phyloP scores from a whole-genome alignment of 1,139 yeast species.

The Kodamaea anthophila region DNA sequence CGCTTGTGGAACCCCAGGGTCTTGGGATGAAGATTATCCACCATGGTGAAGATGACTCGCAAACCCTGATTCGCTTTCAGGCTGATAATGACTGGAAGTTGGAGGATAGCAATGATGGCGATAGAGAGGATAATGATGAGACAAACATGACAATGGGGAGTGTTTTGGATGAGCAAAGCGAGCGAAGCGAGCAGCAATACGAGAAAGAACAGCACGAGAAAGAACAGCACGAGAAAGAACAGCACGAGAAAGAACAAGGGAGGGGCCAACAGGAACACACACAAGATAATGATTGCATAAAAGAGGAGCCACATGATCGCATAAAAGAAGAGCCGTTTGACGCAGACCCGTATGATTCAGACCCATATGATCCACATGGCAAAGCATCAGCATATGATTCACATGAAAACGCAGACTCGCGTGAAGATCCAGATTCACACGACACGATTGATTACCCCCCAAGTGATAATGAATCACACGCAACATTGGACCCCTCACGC shows the following conservation, averaged over 20 bases:
- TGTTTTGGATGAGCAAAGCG: no score
- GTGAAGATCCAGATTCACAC: background rate
- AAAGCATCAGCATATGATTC: no score
- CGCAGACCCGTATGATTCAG: no score
- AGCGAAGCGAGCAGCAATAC: constrained; percentile 7
- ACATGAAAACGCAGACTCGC: no score
- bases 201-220: constrained; percentile 12
- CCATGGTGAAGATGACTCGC: constrained; percentile 12
- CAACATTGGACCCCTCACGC: background rate
- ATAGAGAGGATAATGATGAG: constrained; percentile 37
- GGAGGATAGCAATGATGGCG: constrained; percentile 41
- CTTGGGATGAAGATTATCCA: constrained; percentile 4
- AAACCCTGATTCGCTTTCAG: constrained; percentile 27
- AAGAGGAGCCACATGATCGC: constrained; percentile 5
- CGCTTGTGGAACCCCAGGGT: background rate
- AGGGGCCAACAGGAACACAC: no score
- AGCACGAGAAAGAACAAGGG: constrained; percentile 12
- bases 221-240: constrained; percentile 9
- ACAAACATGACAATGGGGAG: constrained; percentile 15
- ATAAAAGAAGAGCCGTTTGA: constrained; percentile 1
- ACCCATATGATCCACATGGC: no score
- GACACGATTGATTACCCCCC: background rate
- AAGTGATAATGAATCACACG: background rate
- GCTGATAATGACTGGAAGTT: constrained; percentile 37
- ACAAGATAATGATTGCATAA: constrained; percentile 5